Evolutionary conservation across 202 grass and related monocot species (phyloP).

Genomic region (Carex arenaria): DNA sequence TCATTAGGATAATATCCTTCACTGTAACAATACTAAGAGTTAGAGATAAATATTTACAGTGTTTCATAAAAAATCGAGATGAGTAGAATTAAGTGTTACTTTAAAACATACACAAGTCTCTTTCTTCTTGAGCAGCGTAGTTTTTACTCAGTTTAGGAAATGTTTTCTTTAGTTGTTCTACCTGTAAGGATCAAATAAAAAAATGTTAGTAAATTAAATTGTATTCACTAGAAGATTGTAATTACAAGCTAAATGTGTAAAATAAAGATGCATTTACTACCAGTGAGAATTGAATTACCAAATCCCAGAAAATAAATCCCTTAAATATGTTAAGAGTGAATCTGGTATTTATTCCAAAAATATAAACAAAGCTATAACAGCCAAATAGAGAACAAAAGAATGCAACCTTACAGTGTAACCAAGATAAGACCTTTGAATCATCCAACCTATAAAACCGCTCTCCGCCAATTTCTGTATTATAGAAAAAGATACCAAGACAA

Average conservation of each 20-base stretch:
- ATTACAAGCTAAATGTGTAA: neutral
- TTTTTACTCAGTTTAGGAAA: conserved; percentile 82
- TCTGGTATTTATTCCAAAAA: neutral
- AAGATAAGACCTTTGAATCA: conserved; percentile 79
- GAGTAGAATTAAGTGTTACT: neutral
- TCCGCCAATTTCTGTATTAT: conserved; percentile 69
- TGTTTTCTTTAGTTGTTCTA: conserved; percentile 62
- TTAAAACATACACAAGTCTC: conserved; percentile 50
- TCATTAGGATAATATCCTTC: conserved; percentile 69
- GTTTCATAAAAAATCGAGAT: neutral
- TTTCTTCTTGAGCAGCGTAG: conserved; percentile 86
- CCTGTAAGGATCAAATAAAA: conserved; percentile 50
- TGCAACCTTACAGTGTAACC: conserved; percentile 93
- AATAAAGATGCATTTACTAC: neutral
- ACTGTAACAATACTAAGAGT: conserved; percentile 39
- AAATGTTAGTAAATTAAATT: conserved; percentile 1
- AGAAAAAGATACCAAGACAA: conserved; percentile 7
- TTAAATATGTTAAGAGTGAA: neutral
- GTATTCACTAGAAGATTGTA: conserved; percentile 2
- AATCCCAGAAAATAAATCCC: neutral
- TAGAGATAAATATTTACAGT: conserved; percentile 10
- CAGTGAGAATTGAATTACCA: neutral
- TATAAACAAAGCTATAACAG: neutral
- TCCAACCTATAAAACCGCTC: conserved; percentile 83
- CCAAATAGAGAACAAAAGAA: conserved; percentile 12